Evolutionary conservation across 495 filamentous ascomycete genomes (phyloP).

Genomic region (Baudoinia panamericana): DNA sequence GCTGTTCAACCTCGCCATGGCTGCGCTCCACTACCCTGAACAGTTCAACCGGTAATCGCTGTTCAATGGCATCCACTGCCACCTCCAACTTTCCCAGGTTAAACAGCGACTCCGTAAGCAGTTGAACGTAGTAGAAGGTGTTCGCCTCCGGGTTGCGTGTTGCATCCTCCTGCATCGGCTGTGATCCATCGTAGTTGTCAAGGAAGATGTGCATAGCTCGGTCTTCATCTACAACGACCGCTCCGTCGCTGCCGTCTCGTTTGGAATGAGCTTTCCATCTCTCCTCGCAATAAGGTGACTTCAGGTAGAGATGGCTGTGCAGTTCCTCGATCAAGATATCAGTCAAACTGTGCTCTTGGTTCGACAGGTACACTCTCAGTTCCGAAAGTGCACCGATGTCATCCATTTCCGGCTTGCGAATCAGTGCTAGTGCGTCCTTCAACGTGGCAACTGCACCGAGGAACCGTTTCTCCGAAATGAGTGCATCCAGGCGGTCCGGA

Average conservation of each 20-base stretch:
- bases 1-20: slow-evolving; percentile 80
- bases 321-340: slow-evolving; percentile 94
- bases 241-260: slow-evolving; percentile 12
- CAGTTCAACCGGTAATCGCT: slow-evolving; percentile 84
- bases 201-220: slow-evolving; percentile 64
- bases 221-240: slow-evolving; percentile 1
- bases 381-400: slow-evolving; percentile 82
- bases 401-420: slow-evolving; percentile 79
- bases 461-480: slow-evolving; percentile 93
- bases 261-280: slow-evolving; percentile 64
- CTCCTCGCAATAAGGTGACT: slow-evolving; percentile 90
- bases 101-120: slow-evolving; percentile 79
- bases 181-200: slow-evolving; percentile 60
- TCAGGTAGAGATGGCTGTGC: slow-evolving; percentile 93
- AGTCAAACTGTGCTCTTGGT: slow-evolving; percentile 81
- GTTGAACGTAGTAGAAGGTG: slow-evolving; percentile 80
- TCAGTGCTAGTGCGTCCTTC: slow-evolving; percentile 67
- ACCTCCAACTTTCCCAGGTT: slow-evolving; percentile 73
- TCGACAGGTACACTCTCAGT: slow-evolving; percentile 72
- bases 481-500: slow-evolving; percentile 81
- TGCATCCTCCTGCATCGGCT: slow-evolving; percentile 65
- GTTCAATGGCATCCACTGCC: slow-evolving; percentile 79
- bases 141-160: slow-evolving; percentile 90
- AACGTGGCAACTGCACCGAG: slow-evolving; percentile 83
- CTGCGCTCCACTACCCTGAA: slow-evolving; percentile 91